A percentile compares a stretch with the other conserved stretches of the same genome.
Conservation (phyloP, 495 filamentous ascomycete species). For the Neurospora sp. region DNA sequence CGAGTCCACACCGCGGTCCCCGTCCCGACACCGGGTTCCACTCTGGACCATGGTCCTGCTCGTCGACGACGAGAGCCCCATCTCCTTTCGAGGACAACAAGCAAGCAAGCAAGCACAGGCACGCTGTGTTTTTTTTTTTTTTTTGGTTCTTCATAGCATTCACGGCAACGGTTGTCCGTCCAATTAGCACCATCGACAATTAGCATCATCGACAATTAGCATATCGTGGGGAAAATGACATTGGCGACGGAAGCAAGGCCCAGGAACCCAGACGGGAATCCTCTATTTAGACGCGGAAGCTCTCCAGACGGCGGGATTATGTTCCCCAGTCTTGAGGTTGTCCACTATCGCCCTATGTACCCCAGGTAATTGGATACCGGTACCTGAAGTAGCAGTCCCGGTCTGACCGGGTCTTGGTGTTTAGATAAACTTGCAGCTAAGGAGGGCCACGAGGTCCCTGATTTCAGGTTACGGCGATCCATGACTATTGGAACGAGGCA, state of each 20-base stretch:
- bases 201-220: background rate
- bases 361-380: background rate
- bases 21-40: background rate
- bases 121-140: background rate
- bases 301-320: background rate
- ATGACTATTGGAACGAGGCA: background rate
- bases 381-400: background rate
- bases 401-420: background rate
- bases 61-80: background rate
- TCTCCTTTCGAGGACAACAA: background rate
- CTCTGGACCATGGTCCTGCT: background rate
- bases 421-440: background rate
- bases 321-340: background rate
- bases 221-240: background rate
- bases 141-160: background rate
- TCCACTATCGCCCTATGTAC: background rate
- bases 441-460: background rate
- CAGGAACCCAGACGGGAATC: background rate
- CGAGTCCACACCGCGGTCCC: background rate
- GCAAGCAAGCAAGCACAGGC: background rate
- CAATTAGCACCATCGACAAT: background rate
- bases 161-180: background rate
- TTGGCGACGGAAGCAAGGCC: background rate
- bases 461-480: background rate
- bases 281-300: background rate